These are phyloP conservation scores for Penicillium crustosum DNA, from an alignment of 2,329 filamentous ascomycete species.

Conservation along the genomic window DNA sequence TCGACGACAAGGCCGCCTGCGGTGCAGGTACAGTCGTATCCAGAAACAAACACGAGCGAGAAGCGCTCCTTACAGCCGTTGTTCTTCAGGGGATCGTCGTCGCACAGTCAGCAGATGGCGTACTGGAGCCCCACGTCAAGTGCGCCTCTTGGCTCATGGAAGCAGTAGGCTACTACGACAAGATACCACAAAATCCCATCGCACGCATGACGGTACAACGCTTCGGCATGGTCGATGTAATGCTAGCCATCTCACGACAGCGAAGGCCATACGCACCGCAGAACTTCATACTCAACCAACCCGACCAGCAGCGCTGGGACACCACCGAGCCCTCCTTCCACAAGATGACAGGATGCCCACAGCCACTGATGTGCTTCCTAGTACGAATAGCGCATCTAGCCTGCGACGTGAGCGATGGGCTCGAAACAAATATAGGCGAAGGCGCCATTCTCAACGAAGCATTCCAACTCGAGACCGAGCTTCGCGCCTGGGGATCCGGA, in stretches of 20 bases:
- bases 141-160: slow-evolving; percentile 27
- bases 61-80: slow-evolving; percentile 22
- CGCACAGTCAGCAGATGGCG: slow-evolving; percentile 23
- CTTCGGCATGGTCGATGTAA: slow-evolving; percentile 27
- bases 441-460: slow-evolving; percentile 13
- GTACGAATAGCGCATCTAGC: slow-evolving; percentile 23
- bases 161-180: slow-evolving; percentile 16
- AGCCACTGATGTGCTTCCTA: slow-evolving; percentile 26
- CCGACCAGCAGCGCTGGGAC: slow-evolving; percentile 20
- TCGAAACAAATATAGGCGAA: not conserved
- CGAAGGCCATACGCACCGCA: slow-evolving; percentile 20
- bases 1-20: slow-evolving; percentile 3
- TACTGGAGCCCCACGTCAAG: slow-evolving; percentile 25
- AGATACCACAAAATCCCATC: slow-evolving; percentile 16
- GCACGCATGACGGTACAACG: slow-evolving; percentile 22
- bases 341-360: slow-evolving; percentile 28
- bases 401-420: slow-evolving; percentile 18
- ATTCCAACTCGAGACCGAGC: slow-evolving; percentile 21
- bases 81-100: slow-evolving; percentile 25
- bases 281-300: slow-evolving; percentile 20
- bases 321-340: slow-evolving; percentile 25
- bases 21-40: slow-evolving; percentile 1
- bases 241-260: slow-evolving; percentile 27
- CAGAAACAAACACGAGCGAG: slow-evolving; percentile 12
- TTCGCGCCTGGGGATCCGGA: slow-evolving; percentile 19